A percentile compares a stretch with the other conserved stretches of the same genome.
Conservation (phyloP, 73 alveolate genomes). For the Strombidium stylifer region DNA sequence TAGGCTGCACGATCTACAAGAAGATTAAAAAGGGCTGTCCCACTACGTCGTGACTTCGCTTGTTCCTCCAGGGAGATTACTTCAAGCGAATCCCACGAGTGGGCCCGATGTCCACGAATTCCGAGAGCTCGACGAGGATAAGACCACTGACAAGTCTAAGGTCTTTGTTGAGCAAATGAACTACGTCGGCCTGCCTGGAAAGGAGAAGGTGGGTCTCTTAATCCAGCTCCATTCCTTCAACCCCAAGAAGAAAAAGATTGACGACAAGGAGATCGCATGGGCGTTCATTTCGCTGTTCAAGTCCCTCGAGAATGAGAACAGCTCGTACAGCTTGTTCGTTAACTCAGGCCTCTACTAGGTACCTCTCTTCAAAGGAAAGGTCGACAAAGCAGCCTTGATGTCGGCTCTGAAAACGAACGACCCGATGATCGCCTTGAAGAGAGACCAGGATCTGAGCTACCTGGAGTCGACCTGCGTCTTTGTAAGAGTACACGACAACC, state of each 20-base stretch:
- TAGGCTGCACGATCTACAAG: too few species aligned
- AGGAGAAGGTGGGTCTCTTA: slow-evolving; percentile 16
- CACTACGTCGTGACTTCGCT: slow-evolving; percentile 10
- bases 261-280: slow-evolving; percentile 17
- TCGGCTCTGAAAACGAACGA: too few species aligned
- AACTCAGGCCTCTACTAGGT: slow-evolving; percentile 21
- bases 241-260: neutral
- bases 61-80: slow-evolving; percentile 22
- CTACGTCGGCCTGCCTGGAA: slow-evolving; percentile 23
- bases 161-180: slow-evolving; percentile 7
- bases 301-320: slow-evolving; percentile 19
- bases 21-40: too few species aligned
- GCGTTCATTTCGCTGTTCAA: slow-evolving; percentile 17
- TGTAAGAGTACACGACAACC: too few species aligned
- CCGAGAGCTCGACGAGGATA: slow-evolving; percentile 8
- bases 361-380: neutral
- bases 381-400: slow-evolving; percentile 6
- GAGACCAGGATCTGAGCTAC: too few species aligned
- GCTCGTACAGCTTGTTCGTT: neutral
- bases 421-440: too few species aligned
- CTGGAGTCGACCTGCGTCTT: too few species aligned
- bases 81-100: slow-evolving; percentile 3
- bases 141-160: slow-evolving; percentile 3
- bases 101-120: slow-evolving; percentile 17
- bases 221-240: slow-evolving; percentile 16